A percentile compares a stretch with the other conserved stretches of the same genome.
Conservation (phyloP, 1,139 yeast genomes). For the Candida frijolesensis region DNA sequence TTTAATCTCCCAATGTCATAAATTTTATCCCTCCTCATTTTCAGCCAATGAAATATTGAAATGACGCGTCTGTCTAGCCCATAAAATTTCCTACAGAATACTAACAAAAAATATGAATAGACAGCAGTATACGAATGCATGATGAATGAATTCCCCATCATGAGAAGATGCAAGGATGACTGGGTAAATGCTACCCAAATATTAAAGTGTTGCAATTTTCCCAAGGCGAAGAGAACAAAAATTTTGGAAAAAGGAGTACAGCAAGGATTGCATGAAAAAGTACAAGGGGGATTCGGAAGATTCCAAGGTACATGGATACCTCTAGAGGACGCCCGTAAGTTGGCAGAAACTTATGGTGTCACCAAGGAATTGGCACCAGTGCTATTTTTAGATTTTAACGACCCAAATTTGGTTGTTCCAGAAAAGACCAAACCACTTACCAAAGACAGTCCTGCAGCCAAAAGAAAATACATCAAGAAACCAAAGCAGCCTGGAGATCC, state of each 20-base stretch:
- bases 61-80: constrained; percentile 13
- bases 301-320: constrained; percentile 99
- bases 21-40: constrained; percentile 2
- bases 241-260: constrained; percentile 91
- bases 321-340: constrained; percentile 54
- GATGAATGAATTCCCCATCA: constrained; percentile 81
- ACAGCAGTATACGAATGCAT: constrained; percentile 83
- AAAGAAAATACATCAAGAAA: constrained; percentile 46
- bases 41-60: not conserved
- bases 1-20: not conserved
- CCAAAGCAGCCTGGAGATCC: constrained; percentile 37
- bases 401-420: constrained; percentile 49
- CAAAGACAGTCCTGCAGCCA: constrained; percentile 48
- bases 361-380: constrained; percentile 59
- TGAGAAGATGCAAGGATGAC: constrained; percentile 88
- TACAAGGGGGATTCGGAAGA: constrained; percentile 96
- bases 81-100: not conserved
- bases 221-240: constrained; percentile 90
- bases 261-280: constrained; percentile 83
- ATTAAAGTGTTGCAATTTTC: constrained; percentile 89
- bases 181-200: constrained; percentile 99
- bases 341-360: constrained; percentile 57
- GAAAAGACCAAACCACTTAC: constrained; percentile 47
- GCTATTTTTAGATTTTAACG: constrained; percentile 48
- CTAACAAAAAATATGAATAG: constrained; percentile 20